A percentile compares a stretch with the other conserved stretches of the same genome.
Evolutionary conservation across 139 green algal species (phyloP).

Genomic region (Micromonas commoda): DNA sequence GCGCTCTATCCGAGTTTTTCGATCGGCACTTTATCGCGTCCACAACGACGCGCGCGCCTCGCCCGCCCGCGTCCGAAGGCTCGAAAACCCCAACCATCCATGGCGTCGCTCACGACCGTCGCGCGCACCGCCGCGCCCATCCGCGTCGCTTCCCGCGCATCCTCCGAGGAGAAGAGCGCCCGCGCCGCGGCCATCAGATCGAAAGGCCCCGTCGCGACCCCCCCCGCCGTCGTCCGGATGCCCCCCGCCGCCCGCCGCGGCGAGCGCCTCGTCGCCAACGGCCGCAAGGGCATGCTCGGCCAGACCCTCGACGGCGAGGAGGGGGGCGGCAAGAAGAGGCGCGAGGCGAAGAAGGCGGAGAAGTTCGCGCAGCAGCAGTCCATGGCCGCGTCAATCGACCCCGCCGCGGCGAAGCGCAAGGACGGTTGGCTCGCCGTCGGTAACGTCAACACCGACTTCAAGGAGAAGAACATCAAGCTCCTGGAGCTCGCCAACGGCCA

Average conservation of each 20-base stretch:
- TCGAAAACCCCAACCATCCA: too few species aligned
- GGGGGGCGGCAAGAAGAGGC: neutral
- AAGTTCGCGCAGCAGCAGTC: neutral
- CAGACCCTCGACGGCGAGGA: neutral
- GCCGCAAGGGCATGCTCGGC: neutral
- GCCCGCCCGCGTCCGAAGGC: too few species aligned
- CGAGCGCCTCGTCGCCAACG: neutral
- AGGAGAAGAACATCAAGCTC: conserved; percentile 39
- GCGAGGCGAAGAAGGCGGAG: neutral
- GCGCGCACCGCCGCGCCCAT: too few species aligned
- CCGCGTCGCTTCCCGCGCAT: too few species aligned
- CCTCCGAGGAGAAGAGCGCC: too few species aligned
- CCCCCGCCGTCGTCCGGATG: neutral
- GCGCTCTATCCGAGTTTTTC: too few species aligned
- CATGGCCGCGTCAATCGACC: neutral
- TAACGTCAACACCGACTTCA: neutral
- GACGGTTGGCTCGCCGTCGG: neutral
- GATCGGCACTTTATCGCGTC: too few species aligned
- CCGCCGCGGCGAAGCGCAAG: neutral
- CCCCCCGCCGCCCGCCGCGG: too few species aligned
- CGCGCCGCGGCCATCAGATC: neutral
- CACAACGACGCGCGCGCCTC: too few species aligned
- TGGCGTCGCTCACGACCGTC: too few species aligned
- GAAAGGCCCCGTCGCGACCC: neutral
- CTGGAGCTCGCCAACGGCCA: conserved; percentile 42